Base-by-base conservation (phyloP, 2,329 filamentous ascomycete genomes). In the Aspergillus sp. region DNA sequence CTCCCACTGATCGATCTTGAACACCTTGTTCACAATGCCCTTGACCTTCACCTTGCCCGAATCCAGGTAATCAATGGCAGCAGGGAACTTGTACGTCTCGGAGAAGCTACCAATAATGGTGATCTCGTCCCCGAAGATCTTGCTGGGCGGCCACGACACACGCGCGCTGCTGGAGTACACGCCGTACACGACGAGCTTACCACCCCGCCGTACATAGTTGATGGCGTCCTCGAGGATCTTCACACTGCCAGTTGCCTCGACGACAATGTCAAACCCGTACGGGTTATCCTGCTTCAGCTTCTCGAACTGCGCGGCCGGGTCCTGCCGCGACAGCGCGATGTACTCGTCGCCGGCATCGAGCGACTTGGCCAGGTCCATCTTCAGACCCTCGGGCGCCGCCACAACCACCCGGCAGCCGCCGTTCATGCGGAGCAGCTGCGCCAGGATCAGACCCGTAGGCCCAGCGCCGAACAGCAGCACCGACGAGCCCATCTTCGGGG, bases 21-120 rank as follows among this genome's bases (percentile, higher is more conserved):
- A 90, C 5, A 79, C 82, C 76, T 88, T 88, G 73, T 88, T 88
- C 58, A 88, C 86, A 50, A 90, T 88, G 3, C 86, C 86, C 48
- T 79, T 74, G 47, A 87, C 71, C 56, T 69, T 71, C 41, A 76
- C 66, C 61, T 74, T 73, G 43, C 70, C 72, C 2, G 65, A 68
- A 58, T 75, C 73, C 45, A 79, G 70, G 57, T 82, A 82, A 60
- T 79, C 76, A 56, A 82, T 79, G 42, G 79, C 79, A 45, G 79
- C 77, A 16, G 79, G 85, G 77, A 88, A 87, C 79, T 86, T 88
- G 73, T 84, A 87, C 20, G 84, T 87, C 70, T 89, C 86, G 45
- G 83, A 88, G 74, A 89, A 90, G 48, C 82, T 86, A 22, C 86
- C 86, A 49, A 89, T 74, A 60, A 90, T 87, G 59, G 85, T 88